Evolutionary conservation across 2,329 filamentous ascomycete genomes (phyloP), one percentile per base, ranked within the genome.

Genomic region (Colletotrichum salicis): DNA sequence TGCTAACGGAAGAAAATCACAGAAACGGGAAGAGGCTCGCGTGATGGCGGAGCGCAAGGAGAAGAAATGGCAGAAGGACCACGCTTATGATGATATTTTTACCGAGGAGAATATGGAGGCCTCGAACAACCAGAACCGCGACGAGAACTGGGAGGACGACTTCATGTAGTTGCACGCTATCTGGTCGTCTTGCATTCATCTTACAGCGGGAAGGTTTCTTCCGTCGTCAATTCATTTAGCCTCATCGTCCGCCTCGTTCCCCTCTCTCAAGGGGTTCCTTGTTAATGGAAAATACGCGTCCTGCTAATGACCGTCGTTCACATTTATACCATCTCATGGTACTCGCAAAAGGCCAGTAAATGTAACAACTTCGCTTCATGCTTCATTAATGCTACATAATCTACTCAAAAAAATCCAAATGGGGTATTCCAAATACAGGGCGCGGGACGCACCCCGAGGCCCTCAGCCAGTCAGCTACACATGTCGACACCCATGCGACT

Each of bases 51-150:
- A 98, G 84, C 89, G 94, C 75, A 93, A 94, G 82, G 92, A 97
- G 82, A 90, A 96, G 83, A 97, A 97, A 82, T 97, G 91, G 88
- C 94, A 97, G 82, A 96, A 96, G 83, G 95, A 97, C n/a, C 96
- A 99, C 83, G 96, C 95, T 2, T 99, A 99, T 81, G 96, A 98
- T 79, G 95, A 97, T 58, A 83, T 98, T 65, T 95, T 97, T 81
- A 90, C 89, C 5, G 94, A 97, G 65, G 94, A 97, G 70, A 92
- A 93, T 77, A 87, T 97, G 84, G 90, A 90, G 55, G 84, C 82
- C 27, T 90, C 91, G 67, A 97, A 92, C 84, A 99, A 99, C 82
- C 94, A 98, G 82, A 91, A 97, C 78, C 89, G 94, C 15, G 87
- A 88, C 74, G 89, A 91, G 71, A 86, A 94, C 80, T 95, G 94